A percentile compares a stretch with the other conserved stretches of the same genome.
Evolutionary conservation across 2,329 filamentous ascomycete species (phyloP).

Genomic region (Ophiosphaerella herpotricha): DNA sequence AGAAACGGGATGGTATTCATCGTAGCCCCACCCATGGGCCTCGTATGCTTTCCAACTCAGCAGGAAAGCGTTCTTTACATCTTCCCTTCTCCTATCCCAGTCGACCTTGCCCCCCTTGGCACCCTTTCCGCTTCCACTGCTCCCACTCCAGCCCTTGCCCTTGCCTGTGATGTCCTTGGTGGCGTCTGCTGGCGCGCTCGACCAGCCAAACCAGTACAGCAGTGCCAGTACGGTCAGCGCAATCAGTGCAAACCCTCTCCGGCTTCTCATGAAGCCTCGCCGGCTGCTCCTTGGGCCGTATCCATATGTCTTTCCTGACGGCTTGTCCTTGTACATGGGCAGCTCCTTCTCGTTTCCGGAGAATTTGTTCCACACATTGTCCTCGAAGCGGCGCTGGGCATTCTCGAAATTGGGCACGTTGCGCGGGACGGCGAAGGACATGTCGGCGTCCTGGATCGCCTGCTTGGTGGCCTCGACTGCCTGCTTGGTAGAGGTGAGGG

Average conservation of each 20-base stretch:
- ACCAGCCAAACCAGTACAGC: constrained; percentile 71
- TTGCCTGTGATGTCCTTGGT: constrained; percentile 32
- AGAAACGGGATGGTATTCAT: constrained; percentile 83
- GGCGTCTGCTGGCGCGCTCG: constrained; percentile 36
- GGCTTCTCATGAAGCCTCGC: constrained; percentile 60
- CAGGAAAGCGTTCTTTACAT: constrained; percentile 86
- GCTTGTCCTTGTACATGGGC: constrained; percentile 99
- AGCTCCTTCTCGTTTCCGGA: constrained; percentile 68
- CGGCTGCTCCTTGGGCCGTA: constrained; percentile 55
- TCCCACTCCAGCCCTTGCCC: constrained; percentile 33
- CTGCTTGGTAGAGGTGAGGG: constrained; percentile 35
- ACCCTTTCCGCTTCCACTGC: constrained; percentile 32
- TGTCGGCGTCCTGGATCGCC: constrained; percentile 42
- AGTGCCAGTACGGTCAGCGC: constrained; percentile 60
- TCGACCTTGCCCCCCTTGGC: constrained; percentile 55
- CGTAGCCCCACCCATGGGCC: constrained; percentile 89
- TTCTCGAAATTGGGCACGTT: constrained; percentile 50
- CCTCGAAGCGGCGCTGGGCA: constrained; percentile 47
- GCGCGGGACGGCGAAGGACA: constrained; percentile 50
- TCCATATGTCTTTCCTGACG: constrained; percentile 68
- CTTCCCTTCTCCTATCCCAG: constrained; percentile 78
- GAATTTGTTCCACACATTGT: constrained; percentile 53
- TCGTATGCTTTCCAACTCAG: constrained; percentile 93
- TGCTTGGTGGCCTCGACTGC: constrained; percentile 40
- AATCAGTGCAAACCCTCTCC: constrained; percentile 61